Evolutionary conservation across 257 asterid genomes (phyloP).

Genomic region (Rhazya stricta): DNA sequence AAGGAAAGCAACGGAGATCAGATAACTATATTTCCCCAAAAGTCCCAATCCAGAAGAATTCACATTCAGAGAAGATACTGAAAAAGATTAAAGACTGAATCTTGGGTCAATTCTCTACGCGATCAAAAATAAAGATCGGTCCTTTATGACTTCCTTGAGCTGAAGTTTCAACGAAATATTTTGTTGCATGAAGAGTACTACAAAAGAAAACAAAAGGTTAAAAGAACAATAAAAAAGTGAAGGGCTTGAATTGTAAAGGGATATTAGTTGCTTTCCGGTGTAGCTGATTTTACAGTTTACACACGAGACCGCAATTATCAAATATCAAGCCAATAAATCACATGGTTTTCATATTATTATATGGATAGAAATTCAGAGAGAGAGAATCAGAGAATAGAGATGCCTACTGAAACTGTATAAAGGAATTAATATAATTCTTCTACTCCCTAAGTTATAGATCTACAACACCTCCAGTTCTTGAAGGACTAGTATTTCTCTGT

Average conservation of each 20-base stretch:
- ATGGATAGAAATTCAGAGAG: neutral
- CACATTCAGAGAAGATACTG: neutral
- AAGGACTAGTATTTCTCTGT: too few species aligned
- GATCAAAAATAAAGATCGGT: conserved; percentile 7
- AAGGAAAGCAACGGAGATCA: neutral
- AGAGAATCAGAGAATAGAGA: too few species aligned
- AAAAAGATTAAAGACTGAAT: neutral
- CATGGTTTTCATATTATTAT: neutral
- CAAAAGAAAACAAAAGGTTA: neutral
- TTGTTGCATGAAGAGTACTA: neutral
- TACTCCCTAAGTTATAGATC: too few species aligned
- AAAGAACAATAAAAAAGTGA: neutral
- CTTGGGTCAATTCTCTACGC: neutral
- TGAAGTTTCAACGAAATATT: neutral
- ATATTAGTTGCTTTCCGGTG: neutral
- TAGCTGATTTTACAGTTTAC: neutral
- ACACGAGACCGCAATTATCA: neutral
- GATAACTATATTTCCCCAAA: neutral
- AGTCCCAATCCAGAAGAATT: neutral
- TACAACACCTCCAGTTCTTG: too few species aligned
- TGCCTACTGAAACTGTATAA: too few species aligned
- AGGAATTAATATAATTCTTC: too few species aligned
- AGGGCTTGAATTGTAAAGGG: neutral
- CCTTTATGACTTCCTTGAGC: conserved; percentile 4
- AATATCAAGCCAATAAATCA: neutral